Conservation (phyloP, 495 filamentous ascomycete species). For the Xylaria curta region DNA sequence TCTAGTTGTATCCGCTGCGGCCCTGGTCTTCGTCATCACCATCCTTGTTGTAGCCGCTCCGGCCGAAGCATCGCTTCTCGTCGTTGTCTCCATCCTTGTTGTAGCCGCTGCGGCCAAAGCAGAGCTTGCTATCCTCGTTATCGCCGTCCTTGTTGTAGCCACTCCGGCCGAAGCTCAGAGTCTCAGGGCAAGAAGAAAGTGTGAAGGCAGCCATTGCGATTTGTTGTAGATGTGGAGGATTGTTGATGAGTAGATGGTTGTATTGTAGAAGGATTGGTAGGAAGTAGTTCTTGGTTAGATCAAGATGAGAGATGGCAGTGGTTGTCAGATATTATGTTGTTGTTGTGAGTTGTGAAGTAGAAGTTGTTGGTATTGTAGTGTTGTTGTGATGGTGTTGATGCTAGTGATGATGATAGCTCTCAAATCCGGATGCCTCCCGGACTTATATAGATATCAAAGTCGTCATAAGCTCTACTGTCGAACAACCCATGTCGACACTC, state of each 20-base stretch:
- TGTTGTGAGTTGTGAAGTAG: constrained; percentile 14
- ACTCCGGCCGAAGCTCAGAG: constrained; percentile 57
- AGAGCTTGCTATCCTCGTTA: constrained; percentile 43
- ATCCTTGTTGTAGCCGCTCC: constrained; percentile 54
- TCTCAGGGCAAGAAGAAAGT: constrained; percentile 23
- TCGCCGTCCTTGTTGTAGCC: constrained; percentile 57
- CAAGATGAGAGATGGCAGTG: background rate
- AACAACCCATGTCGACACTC: constrained; percentile 14
- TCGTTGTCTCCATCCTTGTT: constrained; percentile 54
- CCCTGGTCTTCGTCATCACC: constrained; percentile 28
- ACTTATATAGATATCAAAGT: constrained; percentile 24
- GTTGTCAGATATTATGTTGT: background rate
- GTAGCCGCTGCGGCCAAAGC: constrained; percentile 56
- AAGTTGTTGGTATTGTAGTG: background rate
- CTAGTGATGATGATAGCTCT: constrained; percentile 14
- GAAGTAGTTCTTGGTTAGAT: constrained; percentile 13
- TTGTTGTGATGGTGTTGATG: constrained; percentile 1
- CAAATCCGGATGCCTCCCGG: constrained; percentile 22
- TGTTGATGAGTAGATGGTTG: background rate
- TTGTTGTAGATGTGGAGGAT: constrained; percentile 7
- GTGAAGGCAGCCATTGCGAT: constrained; percentile 27
- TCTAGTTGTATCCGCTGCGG: constrained; percentile 29
- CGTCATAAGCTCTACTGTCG: constrained; percentile 17
- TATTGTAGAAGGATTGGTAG: constrained; percentile 7
- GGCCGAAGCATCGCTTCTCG: constrained; percentile 50